phyloP scores from a whole-genome alignment of 352 stramenopile genomes.

The Phytopythium cucurbitacearum region DNA sequence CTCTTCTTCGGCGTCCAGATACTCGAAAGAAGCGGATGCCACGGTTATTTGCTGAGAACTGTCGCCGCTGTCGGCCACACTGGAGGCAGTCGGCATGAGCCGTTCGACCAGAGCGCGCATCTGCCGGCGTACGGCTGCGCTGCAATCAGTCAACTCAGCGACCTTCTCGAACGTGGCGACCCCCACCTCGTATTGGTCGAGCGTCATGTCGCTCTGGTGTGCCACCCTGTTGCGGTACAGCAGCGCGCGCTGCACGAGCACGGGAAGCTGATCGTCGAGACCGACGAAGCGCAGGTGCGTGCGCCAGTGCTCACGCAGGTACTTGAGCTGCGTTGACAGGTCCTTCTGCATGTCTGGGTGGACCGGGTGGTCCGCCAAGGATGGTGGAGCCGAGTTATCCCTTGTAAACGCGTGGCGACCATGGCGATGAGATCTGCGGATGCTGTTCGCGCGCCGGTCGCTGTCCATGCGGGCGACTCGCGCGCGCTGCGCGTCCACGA shows the following conservation, averaged over 20 bases:
- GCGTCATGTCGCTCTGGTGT: slow-evolving; percentile 25
- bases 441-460: slow-evolving; percentile 1
- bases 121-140: slow-evolving; percentile 17
- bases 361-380: slow-evolving; percentile 5
- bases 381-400: slow-evolving; percentile 1
- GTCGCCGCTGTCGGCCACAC: background rate
- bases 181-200: slow-evolving; percentile 21
- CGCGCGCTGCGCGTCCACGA: slow-evolving; percentile 27
- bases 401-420: background rate
- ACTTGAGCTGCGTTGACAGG: slow-evolving; percentile 32
- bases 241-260: slow-evolving; percentile 24
- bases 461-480: slow-evolving; percentile 21
- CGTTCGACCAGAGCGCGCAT: slow-evolving; percentile 23
- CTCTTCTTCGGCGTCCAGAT: background rate
- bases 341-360: slow-evolving; percentile 19
- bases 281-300: slow-evolving; percentile 26
- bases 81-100: slow-evolving; percentile 18
- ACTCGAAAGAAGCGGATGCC: too few species aligned
- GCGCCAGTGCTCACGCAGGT: slow-evolving; percentile 31
- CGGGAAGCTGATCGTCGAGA: slow-evolving; percentile 18
- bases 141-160: slow-evolving; percentile 30
- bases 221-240: slow-evolving; percentile 32
- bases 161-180: slow-evolving; percentile 32
- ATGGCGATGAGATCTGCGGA: background rate
- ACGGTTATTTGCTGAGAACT: background rate